Evolutionary conservation across 2,329 filamentous ascomycete genomes (phyloP).

Genomic region (Pestalotiopsis sp.): DNA sequence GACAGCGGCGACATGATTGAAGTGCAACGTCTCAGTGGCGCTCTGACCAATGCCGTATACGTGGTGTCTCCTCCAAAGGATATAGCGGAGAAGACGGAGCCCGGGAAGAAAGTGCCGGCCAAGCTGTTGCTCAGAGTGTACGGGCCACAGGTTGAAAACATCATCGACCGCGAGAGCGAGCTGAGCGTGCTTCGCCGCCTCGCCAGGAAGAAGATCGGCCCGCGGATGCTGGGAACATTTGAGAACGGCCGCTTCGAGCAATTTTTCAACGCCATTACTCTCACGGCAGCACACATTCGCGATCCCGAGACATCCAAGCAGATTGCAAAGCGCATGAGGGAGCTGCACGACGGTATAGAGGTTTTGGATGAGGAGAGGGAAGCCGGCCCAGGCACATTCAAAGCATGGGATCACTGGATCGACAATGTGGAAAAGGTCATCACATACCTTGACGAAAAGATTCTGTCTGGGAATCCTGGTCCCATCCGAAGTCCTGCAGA

Average conservation of each 20-base stretch:
- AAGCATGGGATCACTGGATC: constrained; percentile 94
- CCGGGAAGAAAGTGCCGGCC: constrained; percentile 44
- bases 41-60: constrained; percentile 94
- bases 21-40: constrained; percentile 81
- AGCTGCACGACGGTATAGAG: constrained; percentile 91
- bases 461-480: constrained; percentile 43
- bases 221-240: constrained; percentile 87
- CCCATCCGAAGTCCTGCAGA: constrained; percentile 32
- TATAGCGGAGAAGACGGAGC: constrained; percentile 40
- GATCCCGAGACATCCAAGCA: constrained; percentile 82
- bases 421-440: constrained; percentile 62
- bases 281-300: constrained; percentile 75
- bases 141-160: constrained; percentile 89
- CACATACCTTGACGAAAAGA: constrained; percentile 57
- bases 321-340: constrained; percentile 96
- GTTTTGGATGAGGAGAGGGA: constrained; percentile 76
- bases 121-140: constrained; percentile 91
- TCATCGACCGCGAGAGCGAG: constrained; percentile 92
- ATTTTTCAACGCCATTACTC: constrained; percentile 80
- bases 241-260: constrained; percentile 95
- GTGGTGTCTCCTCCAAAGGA: constrained; percentile 81
- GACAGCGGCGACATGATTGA: constrained; percentile 67
- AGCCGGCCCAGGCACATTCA: constrained; percentile 80
- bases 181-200: constrained; percentile 82
- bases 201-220: constrained; percentile 89